phyloP scores from a whole-genome alignment of 352 stramenopile genomes.

The Phytophthora hybrid region DNA sequence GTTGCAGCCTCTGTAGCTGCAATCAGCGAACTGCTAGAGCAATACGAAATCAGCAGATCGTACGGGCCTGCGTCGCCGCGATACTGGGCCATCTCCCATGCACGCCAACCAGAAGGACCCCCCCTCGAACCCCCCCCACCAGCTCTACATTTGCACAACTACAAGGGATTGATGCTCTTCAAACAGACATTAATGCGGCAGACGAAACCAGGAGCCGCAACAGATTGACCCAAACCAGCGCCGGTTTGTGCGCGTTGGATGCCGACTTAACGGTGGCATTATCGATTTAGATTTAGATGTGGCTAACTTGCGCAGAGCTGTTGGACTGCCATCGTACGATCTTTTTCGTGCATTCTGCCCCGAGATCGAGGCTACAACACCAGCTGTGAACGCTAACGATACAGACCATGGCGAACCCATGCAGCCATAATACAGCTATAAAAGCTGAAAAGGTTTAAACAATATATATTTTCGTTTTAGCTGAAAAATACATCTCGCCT shows the following conservation, averaged over 20 bases:
- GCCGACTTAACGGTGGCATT: not conserved
- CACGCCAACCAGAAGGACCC: not conserved
- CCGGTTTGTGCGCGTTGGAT: not conserved
- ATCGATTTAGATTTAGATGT: not conserved
- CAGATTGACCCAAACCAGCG: not conserved
- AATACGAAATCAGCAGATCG: not conserved
- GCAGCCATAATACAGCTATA: not conserved
- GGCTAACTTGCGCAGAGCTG: not conserved
- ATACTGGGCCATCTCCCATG: not conserved
- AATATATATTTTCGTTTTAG: not conserved
- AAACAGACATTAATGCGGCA: not conserved
- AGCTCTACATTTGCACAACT: slow-evolving; percentile 1
- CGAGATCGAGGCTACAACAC: not conserved
- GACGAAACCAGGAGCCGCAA: not conserved
- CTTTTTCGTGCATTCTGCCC: not conserved
- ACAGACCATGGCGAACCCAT: not conserved
- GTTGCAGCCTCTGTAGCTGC: not conserved
- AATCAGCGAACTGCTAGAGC: not conserved
- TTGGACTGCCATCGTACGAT: not conserved
- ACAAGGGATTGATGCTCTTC: not conserved
- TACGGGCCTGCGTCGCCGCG: not conserved
- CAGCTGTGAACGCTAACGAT: not conserved
- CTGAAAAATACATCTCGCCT: not conserved
- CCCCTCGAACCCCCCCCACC: not conserved
- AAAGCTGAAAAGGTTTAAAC: not conserved